Base-by-base conservation (phyloP, 345 rosid species). In the Noccaea bulbosa region DNA sequence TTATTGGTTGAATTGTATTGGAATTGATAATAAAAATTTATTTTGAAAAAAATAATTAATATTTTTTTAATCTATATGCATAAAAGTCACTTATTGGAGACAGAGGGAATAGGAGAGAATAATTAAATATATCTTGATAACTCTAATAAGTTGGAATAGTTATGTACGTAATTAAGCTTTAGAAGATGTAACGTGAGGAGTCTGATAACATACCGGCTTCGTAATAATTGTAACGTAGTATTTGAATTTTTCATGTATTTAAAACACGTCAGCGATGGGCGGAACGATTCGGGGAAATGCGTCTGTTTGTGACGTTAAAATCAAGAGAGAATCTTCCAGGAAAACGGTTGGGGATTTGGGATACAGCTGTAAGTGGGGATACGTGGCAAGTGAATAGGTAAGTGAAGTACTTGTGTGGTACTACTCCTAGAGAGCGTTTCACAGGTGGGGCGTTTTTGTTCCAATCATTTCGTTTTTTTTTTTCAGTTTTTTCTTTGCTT, bases 301-400 rank as follows among this genome's bases (percentile, higher is more conserved):
- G 77, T 73, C 60, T 67, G 52, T 11, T 77, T 81, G 78, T 82
- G 83, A 16, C 60, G 76, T 79, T 72, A 58, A 78, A 79, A 86
- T 80, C 54, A 69, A 77, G 74, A 84, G 80, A 79, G 84, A 70
- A 75, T 82, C 75, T 77, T 84, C 77, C 75, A 67, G 71, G 83
- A 85, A 72, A 77, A 75, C 90, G 83, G 92, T 85, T 84, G 85
- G 80, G 68, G 47, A 54, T 59, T 85, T 80, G 97, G 83, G 85
- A 81, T 80, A 87, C 98, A 92, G 92, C 93, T 92, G 92, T 81
- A 65, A 24, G 5, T 38, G 2, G 72, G 2, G 72, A 87, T 92
- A 87, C 90, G 93, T 83, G 95, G 86, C 88, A 52, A 4, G 3
- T 43, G 1, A 11, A 64, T 60, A 15, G 43, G 39, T 49, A n/a